A percentile compares a stretch with the other conserved stretches of the same genome.
Conservation (phyloP, 2,329 filamentous ascomycete species). For the Plectosphaerella sp. region DNA sequence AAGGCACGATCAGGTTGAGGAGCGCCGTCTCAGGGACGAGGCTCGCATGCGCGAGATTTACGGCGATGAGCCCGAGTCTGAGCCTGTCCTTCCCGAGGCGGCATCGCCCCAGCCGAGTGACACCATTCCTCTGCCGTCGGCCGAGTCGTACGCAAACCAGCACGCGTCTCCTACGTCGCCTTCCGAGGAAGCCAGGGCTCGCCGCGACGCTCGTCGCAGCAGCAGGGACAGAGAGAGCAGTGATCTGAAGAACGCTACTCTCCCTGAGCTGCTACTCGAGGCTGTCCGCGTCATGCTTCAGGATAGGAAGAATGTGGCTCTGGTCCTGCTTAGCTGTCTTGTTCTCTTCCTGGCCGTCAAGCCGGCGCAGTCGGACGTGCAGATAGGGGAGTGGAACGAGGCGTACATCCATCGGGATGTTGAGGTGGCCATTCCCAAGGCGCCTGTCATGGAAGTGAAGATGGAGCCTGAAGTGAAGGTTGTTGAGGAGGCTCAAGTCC, state of each 20-base stretch:
- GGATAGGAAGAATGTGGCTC: slow-evolving; percentile 57
- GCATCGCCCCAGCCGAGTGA: slow-evolving; percentile 5
- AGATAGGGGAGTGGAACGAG: slow-evolving; percentile 15
- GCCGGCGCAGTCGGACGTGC: slow-evolving; percentile 15
- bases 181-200: slow-evolving; percentile 21
- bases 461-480: slow-evolving; percentile 1
- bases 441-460: neutral
- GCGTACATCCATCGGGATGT: neutral
- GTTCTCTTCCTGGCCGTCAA: slow-evolving; percentile 43
- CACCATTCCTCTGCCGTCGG: slow-evolving; percentile 13
- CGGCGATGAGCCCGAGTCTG: slow-evolving; percentile 25
- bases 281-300: slow-evolving; percentile 49
- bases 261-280: slow-evolving; percentile 50
- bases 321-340: slow-evolving; percentile 48
- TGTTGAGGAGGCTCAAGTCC: neutral
- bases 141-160: slow-evolving; percentile 16
- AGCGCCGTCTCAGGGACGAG: slow-evolving; percentile 38
- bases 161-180: slow-evolving; percentile 18
- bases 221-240: slow-evolving; percentile 3
- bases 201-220: slow-evolving; percentile 20
- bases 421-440: slow-evolving; percentile 5
- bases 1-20: slow-evolving; percentile 18
- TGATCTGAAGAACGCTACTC: slow-evolving; percentile 35
- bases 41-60: slow-evolving; percentile 52
- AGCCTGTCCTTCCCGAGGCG: slow-evolving; percentile 1